Percentiles rank a stretch among this genome's conserved stretches.
phyloP scores from a whole-genome alignment of 495 filamentous ascomycete genomes.

The Penicillium herquei region DNA sequence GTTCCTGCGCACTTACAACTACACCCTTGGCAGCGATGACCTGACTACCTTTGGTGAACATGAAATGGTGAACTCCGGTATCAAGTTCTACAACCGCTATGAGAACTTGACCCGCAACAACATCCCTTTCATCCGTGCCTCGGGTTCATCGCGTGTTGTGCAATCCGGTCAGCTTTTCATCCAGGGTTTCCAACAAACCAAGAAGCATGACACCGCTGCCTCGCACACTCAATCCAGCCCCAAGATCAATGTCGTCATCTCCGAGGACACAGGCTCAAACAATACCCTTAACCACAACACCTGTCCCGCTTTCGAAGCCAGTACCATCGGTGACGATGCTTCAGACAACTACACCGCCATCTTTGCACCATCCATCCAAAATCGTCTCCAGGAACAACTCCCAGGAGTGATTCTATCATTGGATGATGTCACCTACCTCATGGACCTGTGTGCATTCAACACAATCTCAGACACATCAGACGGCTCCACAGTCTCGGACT shows the following conservation, averaged over 20 bases:
- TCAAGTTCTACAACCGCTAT: slow-evolving; percentile 72
- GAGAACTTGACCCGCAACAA: slow-evolving; percentile 47
- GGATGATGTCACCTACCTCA: slow-evolving; percentile 62
- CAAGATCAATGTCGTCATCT: slow-evolving; percentile 60
- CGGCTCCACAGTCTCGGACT: slow-evolving; percentile 47
- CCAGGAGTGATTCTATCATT: slow-evolving; percentile 57
- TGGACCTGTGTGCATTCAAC: slow-evolving; percentile 85
- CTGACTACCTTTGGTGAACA: slow-evolving; percentile 70
- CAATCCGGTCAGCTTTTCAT: slow-evolving; percentile 71
- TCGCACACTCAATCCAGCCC: slow-evolving; percentile 42
- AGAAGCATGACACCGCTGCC: slow-evolving; percentile 39
- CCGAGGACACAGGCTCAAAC: slow-evolving; percentile 61
- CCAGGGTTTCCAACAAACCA: slow-evolving; percentile 64
- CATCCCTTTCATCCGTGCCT: slow-evolving; percentile 69
- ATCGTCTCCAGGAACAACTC: slow-evolving; percentile 61
- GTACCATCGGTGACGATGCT: slow-evolving; percentile 45
- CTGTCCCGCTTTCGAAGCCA: slow-evolving; percentile 60
- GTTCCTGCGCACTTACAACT: slow-evolving; percentile 68
- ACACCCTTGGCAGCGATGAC: slow-evolving; percentile 71
- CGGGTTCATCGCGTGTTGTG: slow-evolving; percentile 69
- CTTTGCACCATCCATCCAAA: slow-evolving; percentile 60
- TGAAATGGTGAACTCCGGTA: slow-evolving; percentile 72
- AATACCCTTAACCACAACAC: slow-evolving; percentile 73
- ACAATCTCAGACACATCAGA: slow-evolving; percentile 57
- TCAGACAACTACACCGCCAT: slow-evolving; percentile 51